Percentiles rank a stretch among this genome's conserved stretches.
phyloP scores from a whole-genome alignment of 2,329 filamentous ascomycete species.

The Grosmannia penicillata region DNA sequence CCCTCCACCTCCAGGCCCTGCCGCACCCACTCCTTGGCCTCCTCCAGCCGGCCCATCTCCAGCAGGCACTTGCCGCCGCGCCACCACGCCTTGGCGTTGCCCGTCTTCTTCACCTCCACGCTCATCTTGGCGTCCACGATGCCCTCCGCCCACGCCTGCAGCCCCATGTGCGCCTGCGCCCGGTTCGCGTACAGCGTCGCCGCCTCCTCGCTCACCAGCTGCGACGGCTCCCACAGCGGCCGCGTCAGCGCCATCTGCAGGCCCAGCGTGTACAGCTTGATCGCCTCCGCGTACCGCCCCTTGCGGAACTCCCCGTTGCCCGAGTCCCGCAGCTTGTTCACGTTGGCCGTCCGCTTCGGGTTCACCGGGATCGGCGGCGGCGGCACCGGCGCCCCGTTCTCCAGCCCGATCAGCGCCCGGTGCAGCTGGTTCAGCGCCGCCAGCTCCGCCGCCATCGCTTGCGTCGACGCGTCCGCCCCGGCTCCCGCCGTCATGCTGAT shows the following conservation, averaged over 20 bases:
- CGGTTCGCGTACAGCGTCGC: conserved; percentile 70
- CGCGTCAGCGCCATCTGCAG: conserved; percentile 76
- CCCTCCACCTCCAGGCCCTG: conserved; percentile 73
- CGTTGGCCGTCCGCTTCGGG: conserved; percentile 76
- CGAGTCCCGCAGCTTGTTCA: conserved; percentile 79
- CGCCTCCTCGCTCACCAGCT: conserved; percentile 73
- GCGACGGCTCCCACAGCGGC: conserved; percentile 76
- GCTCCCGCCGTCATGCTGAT: conserved; percentile 33
- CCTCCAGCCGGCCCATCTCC: conserved; percentile 80
- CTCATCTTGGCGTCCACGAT: conserved; percentile 78
- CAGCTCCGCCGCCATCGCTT: conserved; percentile 49
- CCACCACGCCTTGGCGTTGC: conserved; percentile 94
- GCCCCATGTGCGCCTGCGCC: conserved; percentile 77
- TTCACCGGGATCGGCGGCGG: conserved; percentile 84
- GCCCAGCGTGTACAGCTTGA: conserved; percentile 71
- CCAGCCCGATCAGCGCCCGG: conserved; percentile 47
- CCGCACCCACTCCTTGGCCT: conserved; percentile 67
- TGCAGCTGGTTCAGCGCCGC: conserved; percentile 65
- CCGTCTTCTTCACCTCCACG: conserved; percentile 72
- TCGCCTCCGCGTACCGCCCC: conserved; percentile 56
- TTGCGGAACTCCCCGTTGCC: conserved; percentile 78
- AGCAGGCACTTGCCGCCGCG: conserved; percentile 67
- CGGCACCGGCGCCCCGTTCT: conserved; percentile 49
- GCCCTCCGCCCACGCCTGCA: conserved; percentile 70
- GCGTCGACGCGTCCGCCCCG: conserved; percentile 16